A percentile compares a stretch with the other conserved stretches of the same genome.
These are phyloP conservation scores for Cercospora sojina DNA, from an alignment of 2,329 filamentous ascomycete species.

Conservation along the genomic window DNA sequence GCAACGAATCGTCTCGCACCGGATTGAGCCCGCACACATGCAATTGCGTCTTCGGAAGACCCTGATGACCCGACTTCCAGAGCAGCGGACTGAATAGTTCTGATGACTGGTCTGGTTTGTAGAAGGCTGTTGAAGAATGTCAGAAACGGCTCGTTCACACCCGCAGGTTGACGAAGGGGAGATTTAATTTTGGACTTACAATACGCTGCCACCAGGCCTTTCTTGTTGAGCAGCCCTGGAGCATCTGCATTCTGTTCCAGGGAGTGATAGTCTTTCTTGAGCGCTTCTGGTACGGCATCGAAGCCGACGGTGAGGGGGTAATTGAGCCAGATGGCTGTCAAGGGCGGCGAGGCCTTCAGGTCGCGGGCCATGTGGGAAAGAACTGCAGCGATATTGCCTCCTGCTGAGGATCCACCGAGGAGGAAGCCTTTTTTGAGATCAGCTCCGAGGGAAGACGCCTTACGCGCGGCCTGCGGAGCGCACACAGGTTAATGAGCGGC, in stretches of 20 bases:
- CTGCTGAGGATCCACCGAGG: conserved; percentile 50
- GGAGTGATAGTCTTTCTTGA: conserved; percentile 43
- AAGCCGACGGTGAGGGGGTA: conserved; percentile 41
- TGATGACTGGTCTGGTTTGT: conserved; percentile 3
- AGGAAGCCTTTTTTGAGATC: conserved; percentile 49
- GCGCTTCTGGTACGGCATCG: conserved; percentile 40
- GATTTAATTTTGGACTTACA: not conserved
- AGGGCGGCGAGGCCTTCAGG: conserved; percentile 42
- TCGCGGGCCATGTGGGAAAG: conserved; percentile 45
- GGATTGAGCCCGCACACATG: conserved; percentile 50
- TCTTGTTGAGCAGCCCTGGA: conserved; percentile 43
- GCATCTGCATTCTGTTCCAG: conserved; percentile 42
- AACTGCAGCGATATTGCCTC: conserved; percentile 45
- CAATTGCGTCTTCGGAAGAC: conserved; percentile 47
- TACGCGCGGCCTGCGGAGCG: conserved; percentile 40
- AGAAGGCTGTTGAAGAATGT: conserved; percentile 33
- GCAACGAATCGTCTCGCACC: conserved; percentile 50
- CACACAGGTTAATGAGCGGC: not conserved
- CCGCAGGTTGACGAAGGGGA: not conserved
- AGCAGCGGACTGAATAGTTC: not conserved
- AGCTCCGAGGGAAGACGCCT: conserved; percentile 42
- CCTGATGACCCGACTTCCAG: conserved; percentile 30
- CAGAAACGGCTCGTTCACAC: conserved; percentile 10
- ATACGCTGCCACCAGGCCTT: conserved; percentile 18
- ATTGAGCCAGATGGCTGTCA: conserved; percentile 48